These are phyloP conservation scores for Aspergillus aculeatus DNA, from an alignment of 2,329 filamentous ascomycete genomes.

Conservation along the genomic window DNA sequence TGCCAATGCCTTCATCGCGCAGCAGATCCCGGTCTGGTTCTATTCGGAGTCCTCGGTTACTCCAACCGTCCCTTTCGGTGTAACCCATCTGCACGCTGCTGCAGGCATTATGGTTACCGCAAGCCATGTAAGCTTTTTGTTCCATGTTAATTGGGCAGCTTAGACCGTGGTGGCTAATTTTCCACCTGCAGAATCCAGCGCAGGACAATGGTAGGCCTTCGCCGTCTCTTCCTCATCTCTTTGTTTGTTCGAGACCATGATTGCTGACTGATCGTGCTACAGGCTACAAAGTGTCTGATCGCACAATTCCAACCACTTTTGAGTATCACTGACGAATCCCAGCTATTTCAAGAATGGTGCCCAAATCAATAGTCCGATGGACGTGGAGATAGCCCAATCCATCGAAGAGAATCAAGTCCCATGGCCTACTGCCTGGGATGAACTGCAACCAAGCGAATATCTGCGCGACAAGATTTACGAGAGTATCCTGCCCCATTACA, in stretches of 20 bases:
- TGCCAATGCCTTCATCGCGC: constrained; percentile 59
- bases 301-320: constrained; percentile 2
- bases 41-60: constrained; percentile 58
- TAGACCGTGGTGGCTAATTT: not conserved
- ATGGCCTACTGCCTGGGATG: constrained; percentile 43
- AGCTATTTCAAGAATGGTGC: constrained; percentile 63
- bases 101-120: constrained; percentile 67
- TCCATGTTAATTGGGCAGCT: not conserved
- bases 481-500: constrained; percentile 31
- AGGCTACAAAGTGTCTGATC: constrained; percentile 60
- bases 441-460: constrained; percentile 46
- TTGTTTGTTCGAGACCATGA: not conserved
- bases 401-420: constrained; percentile 58
- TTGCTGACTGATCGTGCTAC: constrained; percentile 14
- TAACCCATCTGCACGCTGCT: constrained; percentile 53
- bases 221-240: not conserved
- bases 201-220: constrained; percentile 55
- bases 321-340: constrained; percentile 21
- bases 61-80: constrained; percentile 62
- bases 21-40: constrained; percentile 60
- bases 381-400: constrained; percentile 56
- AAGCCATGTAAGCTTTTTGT: constrained; percentile 49
- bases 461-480: constrained; percentile 30
- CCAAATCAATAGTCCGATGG: constrained; percentile 64
- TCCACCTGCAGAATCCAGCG: constrained; percentile 52